Base-by-base conservation (phyloP, 2,329 filamentous ascomycete species). In the Lachnellula cervina region DNA sequence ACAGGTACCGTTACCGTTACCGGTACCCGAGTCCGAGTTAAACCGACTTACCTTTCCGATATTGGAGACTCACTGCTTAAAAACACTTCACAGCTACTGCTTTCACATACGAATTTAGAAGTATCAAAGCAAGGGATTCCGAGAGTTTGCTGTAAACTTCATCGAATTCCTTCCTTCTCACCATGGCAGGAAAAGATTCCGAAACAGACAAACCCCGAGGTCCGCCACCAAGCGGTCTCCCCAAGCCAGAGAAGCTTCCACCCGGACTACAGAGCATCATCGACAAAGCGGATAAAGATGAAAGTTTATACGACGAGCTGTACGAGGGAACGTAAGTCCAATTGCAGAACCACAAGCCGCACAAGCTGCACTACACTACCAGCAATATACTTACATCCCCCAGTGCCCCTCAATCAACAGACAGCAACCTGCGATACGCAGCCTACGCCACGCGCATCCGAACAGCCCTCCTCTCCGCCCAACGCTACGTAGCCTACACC, bases 401-500 rank as follows among this genome's bases (percentile, higher is more conserved):
- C 69, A 89, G 87, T 67, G 83, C 80, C 14, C 80, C 85, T 55
- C 87, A 95, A 65, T 89, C 90, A 5, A 97, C 90, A 57, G 90
- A 97, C 53, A 88, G 85, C 64, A 87, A 84, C 64, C 77, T 96
- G 67, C 88, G 94, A 68, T 99, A 97, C 74, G 93, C 92, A 55
- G 94, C 89, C 64, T 99, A 99, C 74, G 90, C 90, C 48, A 84
- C 86, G 58, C 86, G 94, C 49, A 76, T 94, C 60, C 86, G 90
- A 59, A 96, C 92, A 7, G 89, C 97, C 63, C 84, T 99, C 67
- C 77, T 92, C 64, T 90, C 89, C 16, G 92, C 92, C 4, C 94
- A 97, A 68, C 87, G 94, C 67, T 99, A 99, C 69, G 91, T 99
- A 49, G 94, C 94, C 55, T 99, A 99, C 72, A 97, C 94, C 0